These are phyloP conservation scores for Phytophthora citrophthora DNA, from an alignment of 352 stramenopile genomes.

Conservation along the genomic window DNA sequence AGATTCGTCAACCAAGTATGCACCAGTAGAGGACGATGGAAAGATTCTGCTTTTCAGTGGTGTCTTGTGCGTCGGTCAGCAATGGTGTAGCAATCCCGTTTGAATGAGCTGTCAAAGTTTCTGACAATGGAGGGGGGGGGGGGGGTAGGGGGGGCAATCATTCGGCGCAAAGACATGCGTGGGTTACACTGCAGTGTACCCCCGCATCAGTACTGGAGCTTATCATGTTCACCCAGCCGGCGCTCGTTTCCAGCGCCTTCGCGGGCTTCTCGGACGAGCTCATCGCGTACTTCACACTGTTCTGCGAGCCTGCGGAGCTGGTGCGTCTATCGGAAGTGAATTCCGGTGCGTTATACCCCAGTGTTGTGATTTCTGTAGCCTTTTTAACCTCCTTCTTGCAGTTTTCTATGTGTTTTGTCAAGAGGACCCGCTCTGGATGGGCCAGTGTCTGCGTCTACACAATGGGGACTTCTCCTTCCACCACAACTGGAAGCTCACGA, in stretches of 20 bases:
- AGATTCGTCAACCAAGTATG: conserved; percentile 2
- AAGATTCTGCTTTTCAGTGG: too few relatives aligned
- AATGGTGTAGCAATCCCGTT: too few relatives aligned
- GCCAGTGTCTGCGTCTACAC: conserved; percentile 75
- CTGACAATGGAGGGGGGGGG: too few relatives aligned
- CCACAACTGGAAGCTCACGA: conserved; percentile 78
- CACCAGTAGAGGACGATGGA: conserved; percentile 4
- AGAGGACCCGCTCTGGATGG: conserved; percentile 87
- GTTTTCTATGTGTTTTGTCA: conserved; percentile 84
- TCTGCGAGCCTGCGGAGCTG: conserved; percentile 68
- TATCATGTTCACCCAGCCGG: conserved; percentile 60
- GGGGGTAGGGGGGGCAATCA: too few relatives aligned
- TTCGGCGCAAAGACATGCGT: conserved; percentile 19
- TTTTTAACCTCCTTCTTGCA: conserved; percentile 16
- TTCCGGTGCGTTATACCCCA: conserved; percentile 54
- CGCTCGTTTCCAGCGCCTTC: conserved; percentile 66
- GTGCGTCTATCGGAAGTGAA: conserved; percentile 69
- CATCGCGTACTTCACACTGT: conserved; percentile 79
- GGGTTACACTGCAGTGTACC: not conserved
- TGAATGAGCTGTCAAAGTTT: too few relatives aligned
- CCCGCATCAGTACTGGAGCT: conserved; percentile 3
- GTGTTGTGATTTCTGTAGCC: not conserved
- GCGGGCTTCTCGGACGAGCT: conserved; percentile 77
- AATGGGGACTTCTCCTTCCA: conserved; percentile 71
- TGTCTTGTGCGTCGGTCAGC: too few relatives aligned